Evolutionary conservation across 257 asterid genomes (phyloP), one percentile per base, ranked within the genome.

Genomic region (Scutellaria baicalensis): DNA sequence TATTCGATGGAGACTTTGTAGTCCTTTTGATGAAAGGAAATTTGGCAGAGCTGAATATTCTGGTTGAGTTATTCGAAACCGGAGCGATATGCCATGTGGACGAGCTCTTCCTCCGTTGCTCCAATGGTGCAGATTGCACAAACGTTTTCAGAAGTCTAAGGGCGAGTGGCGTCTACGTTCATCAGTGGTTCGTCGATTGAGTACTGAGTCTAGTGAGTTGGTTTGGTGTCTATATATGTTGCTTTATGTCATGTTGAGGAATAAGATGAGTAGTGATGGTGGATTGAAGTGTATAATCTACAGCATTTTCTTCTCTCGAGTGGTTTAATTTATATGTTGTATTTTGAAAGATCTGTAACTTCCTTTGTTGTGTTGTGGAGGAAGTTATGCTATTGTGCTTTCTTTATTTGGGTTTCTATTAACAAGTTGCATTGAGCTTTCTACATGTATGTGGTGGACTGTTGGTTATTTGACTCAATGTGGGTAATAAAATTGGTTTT

Each of bases 141-240:
- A 81, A 70, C 12, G 77, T 88, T 52, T 44, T 87, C 35, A 67
- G 35, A 47, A 80, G 91, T 74, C 81, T 93, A 57, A 82, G 97
- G 80, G 81, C 74, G 79, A 81, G 87, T 0, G 96, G 96, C 2
- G 81, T 93, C 10, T 91, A 89, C 78, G 99, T 65, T 55, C 99
- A 93, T 65, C 83, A 78, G 74, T 85, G 95, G 95, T 57, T 60
- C 50, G 89, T 90, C 8, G 84, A 82, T 50, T 81, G 83, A 83
- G 75, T 56, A 43, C 48, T 17, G 13, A 33, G 4, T 8, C 6
- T 16, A 1, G n/a, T 49, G 8, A 8, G 12, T 12, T 13, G 44
- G 17, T 5, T 5, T 49, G 52, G 44, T 52, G 44, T 52, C 43
- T 8, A 63, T n/a, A n/a, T n/a, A n/a, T 23, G 62, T 76, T 70